Evolutionary conservation across 208 protist genomes (phyloP), one percentile per base, ranked within the genome.

Genomic region (Crithidia sp.): DNA sequence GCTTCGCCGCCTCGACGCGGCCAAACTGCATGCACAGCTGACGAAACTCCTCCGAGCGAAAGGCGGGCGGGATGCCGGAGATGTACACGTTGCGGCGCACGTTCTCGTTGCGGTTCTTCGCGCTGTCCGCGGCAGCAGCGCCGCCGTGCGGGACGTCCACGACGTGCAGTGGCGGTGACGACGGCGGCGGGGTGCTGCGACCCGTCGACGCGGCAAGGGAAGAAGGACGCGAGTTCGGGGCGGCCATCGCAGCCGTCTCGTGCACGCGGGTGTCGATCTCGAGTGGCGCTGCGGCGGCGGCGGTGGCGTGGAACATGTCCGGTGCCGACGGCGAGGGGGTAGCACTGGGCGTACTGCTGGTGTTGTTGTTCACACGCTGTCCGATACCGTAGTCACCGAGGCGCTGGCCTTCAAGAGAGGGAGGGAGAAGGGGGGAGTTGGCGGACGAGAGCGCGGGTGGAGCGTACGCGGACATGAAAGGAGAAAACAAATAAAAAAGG

Each of bases 51-150:
- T 83, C 61, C 8, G 83, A 81, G 54, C 74, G 70, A 69, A 80
- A 86, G 14, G 49, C 72, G 8, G 84, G 66, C 0, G 88, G 83
- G 41, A 93, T 77, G 45, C 85, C 85, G 12, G 81, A 89, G 75
- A 93, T 79, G 74, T 93, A 93, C 63, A 93, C 88, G 65, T 93
- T 93, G 74, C 88, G 84, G n/a, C 74, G 83, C 63, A 86, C 77
- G 6, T 87, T 79, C 4, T 43, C 44, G 40, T 79, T 86, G 36
- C 44, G 67, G 5, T 14, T 28, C 5, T 74, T 67, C 2, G 43
- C 28, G 37, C 7, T 43, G 45, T 66, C 61, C 45, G 28, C 47
- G 2, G n/a, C n/a, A 56, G 14, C 14, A 52, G 52, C 57, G 36
- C 14, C 40, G 40, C 12, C 57, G 19, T n/a, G n/a, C 3, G 53